These are phyloP conservation scores for Curvularia spicifera DNA, from an alignment of 2,329 filamentous ascomycete species.

Conservation along the genomic window DNA sequence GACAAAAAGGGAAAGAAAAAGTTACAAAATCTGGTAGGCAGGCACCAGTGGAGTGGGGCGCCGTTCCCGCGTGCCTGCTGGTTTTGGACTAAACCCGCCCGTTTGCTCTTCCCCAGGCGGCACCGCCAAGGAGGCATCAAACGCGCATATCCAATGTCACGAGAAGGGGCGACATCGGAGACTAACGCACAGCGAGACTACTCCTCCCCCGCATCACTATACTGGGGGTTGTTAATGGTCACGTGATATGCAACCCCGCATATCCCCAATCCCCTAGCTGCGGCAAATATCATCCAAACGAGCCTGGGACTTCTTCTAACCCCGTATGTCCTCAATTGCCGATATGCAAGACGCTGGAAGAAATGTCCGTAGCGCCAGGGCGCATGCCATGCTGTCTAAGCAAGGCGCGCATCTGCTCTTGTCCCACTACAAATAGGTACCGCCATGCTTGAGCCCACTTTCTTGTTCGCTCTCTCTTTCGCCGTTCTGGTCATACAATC, in stretches of 20 bases:
- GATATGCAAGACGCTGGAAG: slow-evolving; percentile 14
- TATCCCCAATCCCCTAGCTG: slow-evolving; percentile 3
- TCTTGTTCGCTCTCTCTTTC: neutral
- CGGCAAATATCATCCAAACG: slow-evolving; percentile 18
- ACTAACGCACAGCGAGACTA: neutral
- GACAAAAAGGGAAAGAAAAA: slow-evolving; percentile 11
- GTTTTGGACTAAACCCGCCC: neutral
- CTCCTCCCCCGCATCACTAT: slow-evolving; percentile 11
- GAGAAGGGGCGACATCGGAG: neutral
- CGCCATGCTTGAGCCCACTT: neutral
- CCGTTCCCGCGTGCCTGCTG: slow-evolving; percentile 11
- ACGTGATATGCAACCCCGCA: slow-evolving; percentile 24
- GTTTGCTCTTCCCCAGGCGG: slow-evolving; percentile 8
- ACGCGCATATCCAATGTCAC: neutral
- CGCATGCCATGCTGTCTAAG: slow-evolving; percentile 4
- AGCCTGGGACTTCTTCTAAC: neutral
- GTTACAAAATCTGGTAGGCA: neutral
- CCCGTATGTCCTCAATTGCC: slow-evolving; percentile 22
- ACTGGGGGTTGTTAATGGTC: slow-evolving; percentile 5
- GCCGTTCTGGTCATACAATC: neutral
- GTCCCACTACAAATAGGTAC: slow-evolving; percentile 5
- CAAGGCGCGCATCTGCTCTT: neutral
- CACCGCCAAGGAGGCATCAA: neutral
- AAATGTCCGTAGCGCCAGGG: slow-evolving; percentile 3
- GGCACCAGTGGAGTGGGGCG: slow-evolving; percentile 19